Conservation (phyloP, 1,284 basidiomycete genomes). For the Sporisorium exsertum region DNA sequence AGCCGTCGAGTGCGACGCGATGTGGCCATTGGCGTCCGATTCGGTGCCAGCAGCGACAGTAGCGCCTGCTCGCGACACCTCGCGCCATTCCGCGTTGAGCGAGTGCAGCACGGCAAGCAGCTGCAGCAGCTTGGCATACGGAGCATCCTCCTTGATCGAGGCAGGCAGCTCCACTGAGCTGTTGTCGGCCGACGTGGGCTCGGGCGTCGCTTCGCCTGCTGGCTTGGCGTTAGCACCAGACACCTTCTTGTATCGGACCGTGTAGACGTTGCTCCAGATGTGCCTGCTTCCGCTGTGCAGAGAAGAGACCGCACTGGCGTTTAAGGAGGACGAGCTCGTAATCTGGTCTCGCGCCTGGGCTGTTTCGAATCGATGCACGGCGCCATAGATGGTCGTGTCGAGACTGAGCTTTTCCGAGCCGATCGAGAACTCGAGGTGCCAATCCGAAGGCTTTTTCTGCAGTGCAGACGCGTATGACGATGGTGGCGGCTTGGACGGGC, state of each 20-base stretch:
- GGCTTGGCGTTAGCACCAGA: conserved; percentile 78
- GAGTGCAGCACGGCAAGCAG: conserved; percentile 88
- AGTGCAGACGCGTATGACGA: conserved; percentile 90
- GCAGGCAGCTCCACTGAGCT: conserved; percentile 71
- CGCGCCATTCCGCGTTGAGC: conserved; percentile 77
- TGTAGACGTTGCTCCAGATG: conserved; percentile 89
- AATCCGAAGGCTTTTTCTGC: conserved; percentile 90
- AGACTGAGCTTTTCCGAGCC: conserved; percentile 84
- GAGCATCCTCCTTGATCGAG: conserved; percentile 84
- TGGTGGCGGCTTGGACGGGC: conserved; percentile 58
- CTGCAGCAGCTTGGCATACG: conserved; percentile 89
- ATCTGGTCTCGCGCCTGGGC: conserved; percentile 20
- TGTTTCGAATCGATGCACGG: conserved; percentile 87
- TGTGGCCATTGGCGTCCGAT: conserved; percentile 28
- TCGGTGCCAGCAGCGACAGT: conserved; percentile 3
- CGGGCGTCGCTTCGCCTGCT: conserved; percentile 44
- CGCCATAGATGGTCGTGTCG: conserved; percentile 93
- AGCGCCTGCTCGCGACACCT: conserved; percentile 23
- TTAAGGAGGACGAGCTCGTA: conserved; percentile 7
- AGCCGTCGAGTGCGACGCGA: conserved; percentile 11
- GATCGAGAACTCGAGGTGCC: conserved; percentile 95
- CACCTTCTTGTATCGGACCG: conserved; percentile 92
- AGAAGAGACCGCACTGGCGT: conserved; percentile 12
- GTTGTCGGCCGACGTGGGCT: conserved; percentile 39
- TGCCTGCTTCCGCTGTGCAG: conserved; percentile 70